Evolutionary conservation across 148 eudicot genomes (phyloP), one percentile per base, ranked within the genome.

Genomic region (Drosera capensis): DNA sequence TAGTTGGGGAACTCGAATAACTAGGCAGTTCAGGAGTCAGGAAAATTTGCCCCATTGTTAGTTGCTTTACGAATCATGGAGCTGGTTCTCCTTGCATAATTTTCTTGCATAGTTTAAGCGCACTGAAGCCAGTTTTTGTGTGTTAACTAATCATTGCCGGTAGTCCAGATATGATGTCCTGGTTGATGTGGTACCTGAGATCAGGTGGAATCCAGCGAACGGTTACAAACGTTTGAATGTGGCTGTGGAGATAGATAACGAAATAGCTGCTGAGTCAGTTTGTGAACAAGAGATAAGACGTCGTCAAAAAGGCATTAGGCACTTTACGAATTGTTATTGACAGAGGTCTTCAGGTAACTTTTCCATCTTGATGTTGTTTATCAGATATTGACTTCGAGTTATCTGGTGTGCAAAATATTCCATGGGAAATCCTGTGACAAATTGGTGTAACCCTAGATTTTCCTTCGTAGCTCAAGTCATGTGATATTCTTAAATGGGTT

Each of bases 171-270:
- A 80, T 64, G 99, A 90, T 48, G 66, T 90, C 34, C 28, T 78
- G 46, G 99, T 85, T 48, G 99, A 90, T 61, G 71, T 85, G 55
- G 60, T 75, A 51, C 95, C 99, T 25, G 85, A 80, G 68, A 63
- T 85, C 58, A 85, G 48, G 58, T 90, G 99, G 99, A 59, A 28
- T 65, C 75, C 94, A 28, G 88, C 84, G 63, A 58, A 80, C 55
- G 93, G 80, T 40, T 90, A 90, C 72, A 80, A 76, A 78, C 73
- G 78, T 57, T 60, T 90, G 51, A 85, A 85, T 51, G 63, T 81
- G 43, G 76, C 67, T 50, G 93, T 90, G 66, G 94, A 90, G 73
- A 63, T 90, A 49, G 99, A 81, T 48, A 85, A 67, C 45, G 97
- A 90, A 15, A 85, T 90, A 65, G 64, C 75, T 67, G 99, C 95